phyloP scores from a whole-genome alignment of 164 flowering plant genomes.

The Piper betle region DNA sequence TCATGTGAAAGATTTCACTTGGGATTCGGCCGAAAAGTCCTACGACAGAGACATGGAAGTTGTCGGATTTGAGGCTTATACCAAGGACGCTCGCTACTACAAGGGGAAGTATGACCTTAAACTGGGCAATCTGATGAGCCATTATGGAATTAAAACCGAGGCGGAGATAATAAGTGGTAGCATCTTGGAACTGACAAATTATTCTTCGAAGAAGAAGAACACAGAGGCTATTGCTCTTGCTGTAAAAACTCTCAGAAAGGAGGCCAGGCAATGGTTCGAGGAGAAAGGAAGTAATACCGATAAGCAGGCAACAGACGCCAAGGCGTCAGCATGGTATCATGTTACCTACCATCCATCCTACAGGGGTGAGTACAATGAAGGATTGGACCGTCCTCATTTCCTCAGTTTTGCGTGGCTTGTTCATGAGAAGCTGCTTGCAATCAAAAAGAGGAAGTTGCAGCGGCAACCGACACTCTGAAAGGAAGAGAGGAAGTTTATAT shows the following conservation, averaged over 20 bases:
- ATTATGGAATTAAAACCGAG: constrained; percentile 64
- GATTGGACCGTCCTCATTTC: constrained; percentile 40
- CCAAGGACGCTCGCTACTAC: constrained; percentile 48
- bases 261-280: constrained; percentile 56
- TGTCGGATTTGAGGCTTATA: constrained; percentile 50
- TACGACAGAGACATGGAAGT: constrained; percentile 75
- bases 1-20: constrained; percentile 32
- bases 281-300: constrained; percentile 13
- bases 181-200: constrained; percentile 43
- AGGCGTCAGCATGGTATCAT: constrained; percentile 88
- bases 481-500: no score
- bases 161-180: constrained; percentile 66
- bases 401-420: constrained; percentile 88
- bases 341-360: constrained; percentile 61
- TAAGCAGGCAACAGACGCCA: constrained; percentile 23
- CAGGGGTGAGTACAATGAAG: constrained; percentile 59
- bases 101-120: constrained; percentile 56
- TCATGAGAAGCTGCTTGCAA: constrained; percentile 50
- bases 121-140: constrained; percentile 48
- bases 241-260: constrained; percentile 52
- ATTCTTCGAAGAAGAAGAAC: constrained; percentile 40
- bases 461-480: not conserved
- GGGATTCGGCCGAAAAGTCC: constrained; percentile 32
- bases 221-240: constrained; percentile 48
- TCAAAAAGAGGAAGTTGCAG: constrained; percentile 30